Evolutionary conservation across 23 red algal species (phyloP), one percentile per base, ranked within the genome.

Genomic region (Gracilaria gracilis): DNA sequence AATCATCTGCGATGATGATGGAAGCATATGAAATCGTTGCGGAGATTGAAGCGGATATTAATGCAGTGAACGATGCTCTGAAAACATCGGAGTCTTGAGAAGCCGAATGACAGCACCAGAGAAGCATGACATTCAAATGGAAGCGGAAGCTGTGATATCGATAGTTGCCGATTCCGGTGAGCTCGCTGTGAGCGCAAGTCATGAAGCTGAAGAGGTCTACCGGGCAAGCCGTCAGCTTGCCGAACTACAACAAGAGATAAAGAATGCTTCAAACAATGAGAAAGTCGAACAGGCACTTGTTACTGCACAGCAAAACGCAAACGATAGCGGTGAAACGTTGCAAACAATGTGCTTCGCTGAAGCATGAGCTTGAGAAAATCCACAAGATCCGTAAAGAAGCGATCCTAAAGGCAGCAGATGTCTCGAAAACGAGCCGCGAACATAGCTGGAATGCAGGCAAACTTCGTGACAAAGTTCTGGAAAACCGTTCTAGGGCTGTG

Each of bases 11-110:
- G 23, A 21, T 15, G 27, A 82, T 59, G 40, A 57, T 82, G 79
- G 79, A 59, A 16, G 54, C 49, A 21, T 65, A 62, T 40, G 58
- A 62, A 62, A 44, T 62, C 19, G 58, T 82, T 51, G 79, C 79
- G 9, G 79, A 47, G 4, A 59, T 62, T 59, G 79, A 59, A 61
- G 6, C 32, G 1, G 58, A 82, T 16, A 53, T 82, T 47, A 35
- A 46, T 0, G 54, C 49, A 20, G 53, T 51, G 4, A 77, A 82
- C 33, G 79, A 59, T 38, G 79, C 58, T 21, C 28, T 82, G 27
- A 82, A 38, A 44, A 31, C 13, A n/a, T 82, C 23, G 79, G 31
- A 53, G 2, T 7, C 9, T 59, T 6, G 0, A 25, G 16, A 47
- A 2, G 64, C 17, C 20, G 36, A 27, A 46, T 82, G 27, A 82